Evolutionary conservation across 1,139 yeast species (phyloP), one percentile per base, ranked within the genome.

Genomic region (Saccharomyces uvarum): DNA sequence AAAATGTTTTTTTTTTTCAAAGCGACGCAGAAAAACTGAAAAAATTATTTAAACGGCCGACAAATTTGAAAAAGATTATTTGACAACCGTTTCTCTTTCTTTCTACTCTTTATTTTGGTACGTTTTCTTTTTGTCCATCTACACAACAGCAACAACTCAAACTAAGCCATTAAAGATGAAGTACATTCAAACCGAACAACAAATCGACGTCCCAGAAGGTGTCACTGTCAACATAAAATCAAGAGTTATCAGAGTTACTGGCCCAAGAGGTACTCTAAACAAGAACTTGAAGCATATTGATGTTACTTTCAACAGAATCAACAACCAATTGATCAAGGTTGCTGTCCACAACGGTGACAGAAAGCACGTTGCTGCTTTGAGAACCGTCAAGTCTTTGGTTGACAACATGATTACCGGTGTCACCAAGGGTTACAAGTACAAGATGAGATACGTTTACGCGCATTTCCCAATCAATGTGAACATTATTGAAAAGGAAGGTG

Each of bases 381-480:
- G 98, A 84, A 93, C 99, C 63, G 98, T 93, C 78, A 90, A 90
- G 82, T 88, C 98, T 68, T 81, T 93, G 75, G 82, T 93, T 72
- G 76, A 89, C 74, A 93, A 95, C 89, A 78, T 93, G 84, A 79
- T 93, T 80, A 88, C 88, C 67, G 99, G 99, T 87, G 99, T 93
- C 74, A 93, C 99, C 77, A 86, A 86, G 83, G 98, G 99, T 78
- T 93, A 81, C 96, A 85, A 87, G 81, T 93, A 93, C 95, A 93
- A 93, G 90, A 86, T 93, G 97, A 89, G 98, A 84, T 91, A 90
- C 78, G 99, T 93, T 68, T 95, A 93, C 76, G 99, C 99, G 86
- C 99, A 95, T 88, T 93, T 93, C 96, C 99, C 99, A 77, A 95
- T 95, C 80, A 93, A 95, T 79, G 97, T 93, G 70, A 93, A 91